Evolutionary conservation across 495 filamentous ascomycete genomes (phyloP), one percentile per base, ranked within the genome.

Genomic region (Melanomma pulvis-pyrius): DNA sequence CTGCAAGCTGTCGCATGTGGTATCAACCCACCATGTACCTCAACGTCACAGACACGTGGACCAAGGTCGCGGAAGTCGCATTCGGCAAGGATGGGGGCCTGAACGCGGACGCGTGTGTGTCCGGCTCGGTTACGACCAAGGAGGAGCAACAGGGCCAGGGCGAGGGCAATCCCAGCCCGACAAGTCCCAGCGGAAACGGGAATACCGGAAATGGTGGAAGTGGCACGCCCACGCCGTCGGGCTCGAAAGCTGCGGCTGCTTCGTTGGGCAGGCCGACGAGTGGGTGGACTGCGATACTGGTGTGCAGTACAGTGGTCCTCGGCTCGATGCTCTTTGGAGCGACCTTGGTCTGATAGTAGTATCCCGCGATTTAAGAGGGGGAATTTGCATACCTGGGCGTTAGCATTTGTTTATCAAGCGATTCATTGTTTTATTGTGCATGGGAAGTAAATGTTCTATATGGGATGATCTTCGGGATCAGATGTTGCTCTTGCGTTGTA

Each of bases 1-100:
- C 65, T 8, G 69, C 69, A 13, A 63, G 51, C 30, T 74, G 71
- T 28, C 28, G 71, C 6, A 30, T 74, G 6, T 74, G 57, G 48
- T 70, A 69, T 25, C 36, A 54, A 34, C 46, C 61, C 17, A 15
- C 50, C 7, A 60, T 59, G 39, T 63, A 63, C 24, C n/a, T 68
- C 17, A 65, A 74, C 51, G 65, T 70, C 15, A 64, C 44, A 0
- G 12, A 30, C 24, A 13, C 72, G 36, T 74, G 71, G 71, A 36
- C 21, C 8, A 55, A 52, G 39, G 58, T 54, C 17, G 68, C 68
- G 13, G 47, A 57, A 6, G 52, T 63, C 2, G 65, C 53, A 21
- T 71, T 67, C 34, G 71, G 71, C 1, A 63, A 65, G 1, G 52
- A 63, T 28, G 70, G 70, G 8, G 47, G 30, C 1, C 7, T 69